phyloP scores from a whole-genome alignment of 257 asterid species.

The Rauvolfia tetraphylla region DNA sequence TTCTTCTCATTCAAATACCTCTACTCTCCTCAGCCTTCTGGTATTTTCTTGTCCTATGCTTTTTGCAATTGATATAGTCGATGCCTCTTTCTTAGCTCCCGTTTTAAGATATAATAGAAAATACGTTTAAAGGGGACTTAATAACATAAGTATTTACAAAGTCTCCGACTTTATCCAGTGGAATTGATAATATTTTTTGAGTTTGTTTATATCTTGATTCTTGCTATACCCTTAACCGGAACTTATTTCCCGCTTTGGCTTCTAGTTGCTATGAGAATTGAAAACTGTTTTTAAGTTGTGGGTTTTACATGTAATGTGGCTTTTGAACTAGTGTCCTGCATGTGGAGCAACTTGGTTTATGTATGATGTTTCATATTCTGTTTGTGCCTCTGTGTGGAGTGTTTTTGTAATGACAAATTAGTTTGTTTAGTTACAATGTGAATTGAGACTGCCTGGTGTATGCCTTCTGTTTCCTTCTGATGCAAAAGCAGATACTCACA shows the following conservation, averaged over 20 bases:
- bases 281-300: not conserved
- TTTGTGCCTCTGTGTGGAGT: not conserved
- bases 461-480: not conserved
- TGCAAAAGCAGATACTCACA: not conserved
- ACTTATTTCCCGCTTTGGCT: not conserved
- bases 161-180: not conserved
- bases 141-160: not conserved
- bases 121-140: not conserved
- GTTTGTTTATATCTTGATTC: not conserved
- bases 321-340: not conserved
- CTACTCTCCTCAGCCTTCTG: conserved; percentile 25
- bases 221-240: not conserved
- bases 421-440: not conserved
- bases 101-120: not conserved
- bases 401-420: not conserved
- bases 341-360: not conserved
- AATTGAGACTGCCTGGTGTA: not conserved
- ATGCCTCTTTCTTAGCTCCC: not conserved
- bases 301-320: not conserved
- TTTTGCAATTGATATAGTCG: not conserved
- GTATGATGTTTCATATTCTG: not conserved
- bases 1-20: conserved; percentile 32
- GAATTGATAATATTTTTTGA: not conserved
- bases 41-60: conserved; percentile 29
- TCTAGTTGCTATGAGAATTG: not conserved